Evolutionary conservation across 345 rosid species (phyloP).

Genomic region (Syzygium jambos): DNA sequence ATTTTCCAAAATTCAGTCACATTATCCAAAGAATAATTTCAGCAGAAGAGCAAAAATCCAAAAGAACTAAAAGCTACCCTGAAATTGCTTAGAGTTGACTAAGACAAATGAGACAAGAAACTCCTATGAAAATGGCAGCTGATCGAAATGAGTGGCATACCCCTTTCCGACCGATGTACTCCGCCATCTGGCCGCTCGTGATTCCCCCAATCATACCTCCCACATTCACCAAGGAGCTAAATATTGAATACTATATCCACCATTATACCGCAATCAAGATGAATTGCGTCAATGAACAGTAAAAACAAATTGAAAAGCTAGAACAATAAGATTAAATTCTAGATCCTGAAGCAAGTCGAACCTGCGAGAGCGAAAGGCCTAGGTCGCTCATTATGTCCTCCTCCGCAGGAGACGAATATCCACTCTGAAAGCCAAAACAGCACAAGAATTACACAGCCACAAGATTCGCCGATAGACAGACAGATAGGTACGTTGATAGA

Average conservation of each 20-base stretch:
- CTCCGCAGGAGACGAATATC: slow-evolving; percentile 67
- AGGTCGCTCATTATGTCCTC: slow-evolving; percentile 40
- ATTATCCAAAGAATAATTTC: no score
- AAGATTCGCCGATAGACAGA: neutral
- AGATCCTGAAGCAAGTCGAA: neutral
- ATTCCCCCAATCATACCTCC: slow-evolving; percentile 80
- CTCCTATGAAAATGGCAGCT: no score
- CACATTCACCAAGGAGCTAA: slow-evolving; percentile 65
- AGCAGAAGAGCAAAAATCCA: no score
- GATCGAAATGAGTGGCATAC: no score
- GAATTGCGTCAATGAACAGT: neutral
- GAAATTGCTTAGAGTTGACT: no score
- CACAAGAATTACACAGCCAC: neutral
- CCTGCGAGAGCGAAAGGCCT: slow-evolving; percentile 48
- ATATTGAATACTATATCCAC: slow-evolving; percentile 38
- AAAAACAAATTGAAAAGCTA: neutral
- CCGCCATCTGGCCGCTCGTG: slow-evolving; percentile 67
- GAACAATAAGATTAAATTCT: neutral
- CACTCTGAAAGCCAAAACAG: slow-evolving; percentile 22
- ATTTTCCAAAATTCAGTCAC: no score
- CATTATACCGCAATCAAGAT: neutral
- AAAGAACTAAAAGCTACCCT: no score
- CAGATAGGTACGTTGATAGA: neutral
- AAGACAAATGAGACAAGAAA: no score
- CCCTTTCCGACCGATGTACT: slow-evolving; percentile 65